phyloP scores from a whole-genome alignment of 306 rosid genomes.

The Hylodesmum podocarpum region DNA sequence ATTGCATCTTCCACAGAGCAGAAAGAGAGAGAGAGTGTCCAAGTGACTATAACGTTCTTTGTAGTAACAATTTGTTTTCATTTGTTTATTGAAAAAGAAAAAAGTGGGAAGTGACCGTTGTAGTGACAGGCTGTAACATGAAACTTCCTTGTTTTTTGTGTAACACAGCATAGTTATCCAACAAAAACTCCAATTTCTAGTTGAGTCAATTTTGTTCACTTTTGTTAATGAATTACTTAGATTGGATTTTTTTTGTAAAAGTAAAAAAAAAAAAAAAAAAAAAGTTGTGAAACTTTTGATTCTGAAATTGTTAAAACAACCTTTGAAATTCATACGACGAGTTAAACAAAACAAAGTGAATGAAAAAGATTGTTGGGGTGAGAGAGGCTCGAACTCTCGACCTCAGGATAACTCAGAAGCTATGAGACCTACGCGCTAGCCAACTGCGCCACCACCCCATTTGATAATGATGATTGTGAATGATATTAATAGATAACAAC shows the following conservation, averaged over 20 bases:
- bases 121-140: slow-evolving; percentile 48
- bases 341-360: too few species aligned
- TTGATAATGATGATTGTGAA: too few species aligned
- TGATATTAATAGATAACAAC: too few species aligned
- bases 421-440: slow-evolving; percentile 88
- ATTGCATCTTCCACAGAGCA: not conserved
- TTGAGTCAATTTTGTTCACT: not conserved
- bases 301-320: too few species aligned
- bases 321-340: too few species aligned
- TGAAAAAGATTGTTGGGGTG: slow-evolving; percentile 36
- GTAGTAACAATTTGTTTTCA: not conserved
- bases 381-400: slow-evolving; percentile 89
- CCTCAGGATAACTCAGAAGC: slow-evolving; percentile 71
- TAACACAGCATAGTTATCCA: too few species aligned
- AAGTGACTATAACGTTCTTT: not conserved
- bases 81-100: not conserved
- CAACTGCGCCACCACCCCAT: slow-evolving; percentile 80
- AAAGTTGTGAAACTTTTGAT: too few species aligned
- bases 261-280: too few species aligned
- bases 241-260: too few species aligned
- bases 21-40: not conserved
- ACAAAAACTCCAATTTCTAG: not conserved
- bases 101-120: slow-evolving; percentile 59
- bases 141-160: not conserved
- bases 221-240: too few species aligned